phyloP scores from a whole-genome alignment of 2,329 filamentous ascomycete genomes.

The Diaporthe amygdali region DNA sequence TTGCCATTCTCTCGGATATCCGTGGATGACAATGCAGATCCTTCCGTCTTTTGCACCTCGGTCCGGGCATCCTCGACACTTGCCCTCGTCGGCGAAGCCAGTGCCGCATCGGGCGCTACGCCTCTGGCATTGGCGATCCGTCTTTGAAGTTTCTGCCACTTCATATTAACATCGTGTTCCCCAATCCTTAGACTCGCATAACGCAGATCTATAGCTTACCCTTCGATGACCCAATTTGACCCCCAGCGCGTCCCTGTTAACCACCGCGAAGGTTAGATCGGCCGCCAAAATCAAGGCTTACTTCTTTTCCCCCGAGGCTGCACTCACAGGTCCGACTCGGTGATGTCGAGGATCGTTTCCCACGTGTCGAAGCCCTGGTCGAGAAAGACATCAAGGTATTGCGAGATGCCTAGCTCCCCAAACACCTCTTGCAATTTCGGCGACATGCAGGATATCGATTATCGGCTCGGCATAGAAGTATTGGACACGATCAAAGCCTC shows the following conservation, averaged over 20 bases:
- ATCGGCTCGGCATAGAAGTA: slow-evolving; percentile 3
- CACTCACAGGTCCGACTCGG: slow-evolving; percentile 79
- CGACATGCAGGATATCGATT: slow-evolving; percentile 54
- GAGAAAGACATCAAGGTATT: slow-evolving; percentile 75
- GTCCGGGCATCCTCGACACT: slow-evolving; percentile 59
- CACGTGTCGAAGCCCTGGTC: slow-evolving; percentile 85
- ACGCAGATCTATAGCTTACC: slow-evolving; percentile 52
- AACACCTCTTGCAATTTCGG: slow-evolving; percentile 68
- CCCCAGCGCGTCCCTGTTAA: slow-evolving; percentile 68
- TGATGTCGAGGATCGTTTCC: slow-evolving; percentile 84
- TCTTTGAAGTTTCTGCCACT: slow-evolving; percentile 75
- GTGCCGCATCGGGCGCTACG: slow-evolving; percentile 57
- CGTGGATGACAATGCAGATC: slow-evolving; percentile 32
- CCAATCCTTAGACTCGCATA: slow-evolving; percentile 9
- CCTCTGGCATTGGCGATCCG: slow-evolving; percentile 79
- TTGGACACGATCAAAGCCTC: slow-evolving; percentile 16
- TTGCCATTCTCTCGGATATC: slow-evolving; percentile 50
- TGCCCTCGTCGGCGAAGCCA: slow-evolving; percentile 55
- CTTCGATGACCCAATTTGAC: slow-evolving; percentile 83
- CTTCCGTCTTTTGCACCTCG: slow-evolving; percentile 58
- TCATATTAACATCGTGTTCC: slow-evolving; percentile 21
- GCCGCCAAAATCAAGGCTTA: slow-evolving; percentile 1
- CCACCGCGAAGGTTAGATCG: slow-evolving; percentile 6
- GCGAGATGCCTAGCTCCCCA: slow-evolving; percentile 76
- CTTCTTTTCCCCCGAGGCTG: background rate